Evolutionary conservation across 768 basidiomycete genomes (phyloP), one percentile per base, ranked within the genome.

Genomic region (Mycena latifolia): DNA sequence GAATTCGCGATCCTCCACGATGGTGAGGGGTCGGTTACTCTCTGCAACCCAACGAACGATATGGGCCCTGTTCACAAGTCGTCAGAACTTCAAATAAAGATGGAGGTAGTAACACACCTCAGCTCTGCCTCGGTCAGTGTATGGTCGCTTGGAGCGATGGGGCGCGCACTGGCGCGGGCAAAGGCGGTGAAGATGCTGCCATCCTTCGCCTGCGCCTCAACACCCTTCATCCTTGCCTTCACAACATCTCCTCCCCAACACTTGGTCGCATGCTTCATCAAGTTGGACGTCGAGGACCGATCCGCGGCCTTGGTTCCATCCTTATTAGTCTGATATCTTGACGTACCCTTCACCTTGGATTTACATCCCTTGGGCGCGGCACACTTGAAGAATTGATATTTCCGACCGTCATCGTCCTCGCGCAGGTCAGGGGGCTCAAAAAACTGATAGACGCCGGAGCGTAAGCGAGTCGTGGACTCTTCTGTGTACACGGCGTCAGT

Each of bases 1-100:
- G 70, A 78, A n/a, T 28, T 72, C 73, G 2, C 65, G 67, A 51
- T 80, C 77, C 6, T 70, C 48, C 3, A 78, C 70, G 47, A 77
- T 76, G 0, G 35, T 67, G 63, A 75, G 67, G 0, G 75, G 77
- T 1, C 72, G 70, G 27, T 71, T 48, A 31, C 55, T 70, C 43
- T 79, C 74, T 15, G 70, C 41, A 1, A 77, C 62, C 77, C 77
- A 79, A 0, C 54, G 39, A 27, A 43, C 54, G 35, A 43, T 27
- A n/a, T 55, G 54, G 25, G 39, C 54, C 17, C 54, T 55, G 20
- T 3, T 50, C 17, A 50, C 28, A 29, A 15, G 28, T 27, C 12
- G 27, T 50, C 20, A 50, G 48, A 14, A 29, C 29, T 28, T 55
- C 17, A 3, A 39, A 39, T 39, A 14, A 9, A 39, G 15, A 14